These are phyloP conservation scores for Pythium chondricola DNA, from an alignment of 352 stramenopile genomes.

Conservation along the genomic window DNA sequence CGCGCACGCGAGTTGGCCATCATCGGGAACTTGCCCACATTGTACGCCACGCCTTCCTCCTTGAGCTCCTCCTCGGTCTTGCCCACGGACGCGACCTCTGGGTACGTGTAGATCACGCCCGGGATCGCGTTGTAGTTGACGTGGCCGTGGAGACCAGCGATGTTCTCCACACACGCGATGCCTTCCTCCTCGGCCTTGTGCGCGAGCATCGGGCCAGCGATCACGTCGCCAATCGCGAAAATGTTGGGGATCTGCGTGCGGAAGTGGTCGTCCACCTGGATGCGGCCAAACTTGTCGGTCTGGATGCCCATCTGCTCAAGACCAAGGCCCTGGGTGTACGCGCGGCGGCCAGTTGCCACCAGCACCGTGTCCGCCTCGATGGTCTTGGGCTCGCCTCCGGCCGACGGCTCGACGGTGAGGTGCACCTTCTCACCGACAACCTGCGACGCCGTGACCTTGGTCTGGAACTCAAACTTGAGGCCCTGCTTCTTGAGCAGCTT, in stretches of 20 bases:
- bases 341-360: conserved; percentile 88
- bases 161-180: conserved; percentile 96
- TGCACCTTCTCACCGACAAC: conserved; percentile 91
- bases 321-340: conserved; percentile 94
- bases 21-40: conserved; percentile 98
- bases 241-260: conserved; percentile 91
- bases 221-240: conserved; percentile 97
- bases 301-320: conserved; percentile 97
- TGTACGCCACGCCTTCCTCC: conserved; percentile 91
- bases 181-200: conserved; percentile 99
- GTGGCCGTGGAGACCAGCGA: conserved; percentile 95
- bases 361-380: conserved; percentile 82
- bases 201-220: conserved; percentile 97
- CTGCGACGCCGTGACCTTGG: conserved; percentile 94
- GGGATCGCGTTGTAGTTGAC: conserved; percentile 99
- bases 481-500: conserved; percentile 98
- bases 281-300: conserved; percentile 94
- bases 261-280: conserved; percentile 97
- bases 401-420: conserved; percentile 91
- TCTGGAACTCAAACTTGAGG: conserved; percentile 97
- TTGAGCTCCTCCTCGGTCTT: conserved; percentile 99
- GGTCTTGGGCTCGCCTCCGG: conserved; percentile 39
- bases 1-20: conserved; percentile 95
- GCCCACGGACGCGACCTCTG: conserved; percentile 93
- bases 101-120: conserved; percentile 98